Evolutionary conservation across 2,329 filamentous ascomycete genomes (phyloP).

Genomic region (Penicillium decumbens): DNA sequence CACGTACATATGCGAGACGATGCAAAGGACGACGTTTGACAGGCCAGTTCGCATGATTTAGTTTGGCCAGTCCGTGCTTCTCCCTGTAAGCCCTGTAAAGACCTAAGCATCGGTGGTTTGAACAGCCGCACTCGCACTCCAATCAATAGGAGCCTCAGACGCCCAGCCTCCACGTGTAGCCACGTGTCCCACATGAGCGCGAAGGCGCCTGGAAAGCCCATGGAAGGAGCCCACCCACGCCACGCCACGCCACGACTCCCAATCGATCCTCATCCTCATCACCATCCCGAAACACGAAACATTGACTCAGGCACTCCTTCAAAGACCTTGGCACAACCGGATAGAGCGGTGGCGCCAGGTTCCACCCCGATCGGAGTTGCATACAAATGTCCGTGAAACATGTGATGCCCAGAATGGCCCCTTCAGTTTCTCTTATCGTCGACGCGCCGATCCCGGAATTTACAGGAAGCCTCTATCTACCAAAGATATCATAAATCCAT

Average conservation of each 20-base stretch:
- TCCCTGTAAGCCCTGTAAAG: neutral
- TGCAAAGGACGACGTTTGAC: neutral
- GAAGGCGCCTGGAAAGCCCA: slow-evolving; percentile 26
- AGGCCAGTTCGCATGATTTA: neutral
- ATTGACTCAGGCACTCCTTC: neutral
- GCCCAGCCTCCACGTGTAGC: slow-evolving; percentile 31
- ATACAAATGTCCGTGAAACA: slow-evolving; percentile 7
- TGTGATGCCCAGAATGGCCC: slow-evolving; percentile 1
- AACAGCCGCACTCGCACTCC: neutral
- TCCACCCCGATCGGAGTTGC: slow-evolving; percentile 5
- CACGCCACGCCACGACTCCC: neutral
- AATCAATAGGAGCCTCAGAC: slow-evolving; percentile 4
- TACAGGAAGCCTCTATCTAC: neutral
- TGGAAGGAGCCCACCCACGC: slow-evolving; percentile 4
- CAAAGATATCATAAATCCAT: neutral
- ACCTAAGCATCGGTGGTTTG: neutral
- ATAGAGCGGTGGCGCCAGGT: slow-evolving; percentile 5
- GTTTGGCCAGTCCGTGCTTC: neutral
- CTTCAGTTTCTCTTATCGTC: no score
- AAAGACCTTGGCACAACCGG: neutral
- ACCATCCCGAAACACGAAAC: slow-evolving; percentile 5
- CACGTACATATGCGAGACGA: neutral
- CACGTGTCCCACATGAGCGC: slow-evolving; percentile 35
- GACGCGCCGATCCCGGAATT: neutral
- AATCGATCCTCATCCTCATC: no score